phyloP scores from a whole-genome alignment of 163 green algal genomes.

The Botryococcus braunii region DNA sequence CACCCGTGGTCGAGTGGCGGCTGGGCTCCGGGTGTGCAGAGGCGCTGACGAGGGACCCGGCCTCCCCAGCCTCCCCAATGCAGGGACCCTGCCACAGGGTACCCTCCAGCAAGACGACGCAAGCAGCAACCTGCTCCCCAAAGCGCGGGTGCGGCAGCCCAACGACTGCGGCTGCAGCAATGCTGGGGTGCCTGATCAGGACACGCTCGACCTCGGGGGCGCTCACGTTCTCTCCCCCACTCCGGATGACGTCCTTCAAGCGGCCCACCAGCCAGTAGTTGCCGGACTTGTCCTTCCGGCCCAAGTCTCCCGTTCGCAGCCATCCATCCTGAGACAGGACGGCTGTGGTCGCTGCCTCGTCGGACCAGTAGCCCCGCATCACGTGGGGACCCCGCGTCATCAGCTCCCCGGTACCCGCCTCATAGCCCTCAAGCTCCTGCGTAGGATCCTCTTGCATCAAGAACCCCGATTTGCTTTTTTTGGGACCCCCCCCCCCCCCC shows the following conservation, averaged over 20 bases:
- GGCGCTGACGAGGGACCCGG: too few species aligned
- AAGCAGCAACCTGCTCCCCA: slow-evolving; percentile 48
- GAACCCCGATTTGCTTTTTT: too few species aligned
- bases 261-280: slow-evolving; percentile 67
- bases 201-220: slow-evolving; percentile 70
- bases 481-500: too few species aligned
- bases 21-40: too few species aligned
- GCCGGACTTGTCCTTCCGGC: slow-evolving; percentile 41
- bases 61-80: neutral
- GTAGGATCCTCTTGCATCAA: too few species aligned
- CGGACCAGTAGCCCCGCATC: slow-evolving; percentile 66
- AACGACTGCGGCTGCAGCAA: slow-evolving; percentile 62
- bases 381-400: slow-evolving; percentile 61
- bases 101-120: neutral
- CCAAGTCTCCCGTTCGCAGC: slow-evolving; percentile 77
- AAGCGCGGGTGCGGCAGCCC: slow-evolving; percentile 55
- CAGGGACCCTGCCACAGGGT: neutral
- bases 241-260: slow-evolving; percentile 78
- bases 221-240: slow-evolving; percentile 78
- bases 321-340: slow-evolving; percentile 38
- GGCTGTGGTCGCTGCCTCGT: slow-evolving; percentile 19
- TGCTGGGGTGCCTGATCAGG: slow-evolving; percentile 37
- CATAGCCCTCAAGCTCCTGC: neutral
- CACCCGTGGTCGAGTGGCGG: neutral
- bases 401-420: slow-evolving; percentile 49